phyloP scores from a whole-genome alignment of 345 rosid species.

The Punica granatum region DNA sequence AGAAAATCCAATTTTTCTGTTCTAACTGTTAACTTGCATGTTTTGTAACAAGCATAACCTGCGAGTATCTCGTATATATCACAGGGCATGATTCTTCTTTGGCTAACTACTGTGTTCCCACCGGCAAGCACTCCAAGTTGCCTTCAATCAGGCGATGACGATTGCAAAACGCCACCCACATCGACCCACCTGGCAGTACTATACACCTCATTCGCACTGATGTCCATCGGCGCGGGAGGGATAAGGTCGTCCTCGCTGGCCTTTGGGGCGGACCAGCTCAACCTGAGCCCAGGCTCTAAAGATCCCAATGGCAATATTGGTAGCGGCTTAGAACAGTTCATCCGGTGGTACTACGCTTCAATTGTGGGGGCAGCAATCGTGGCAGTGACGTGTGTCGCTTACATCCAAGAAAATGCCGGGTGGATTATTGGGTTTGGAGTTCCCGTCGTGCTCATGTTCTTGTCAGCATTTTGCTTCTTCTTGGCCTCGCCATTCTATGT shows the following conservation, averaged over 20 bases:
- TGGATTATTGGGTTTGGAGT: constrained; percentile 30
- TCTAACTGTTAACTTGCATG: too few relatives aligned
- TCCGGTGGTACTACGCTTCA: constrained; percentile 23
- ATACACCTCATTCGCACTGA: constrained; percentile 22
- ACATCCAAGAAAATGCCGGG: constrained; percentile 23
- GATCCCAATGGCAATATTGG: not conserved
- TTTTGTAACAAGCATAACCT: too few relatives aligned
- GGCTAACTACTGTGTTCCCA: constrained; percentile 69
- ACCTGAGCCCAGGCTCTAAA: constrained; percentile 8
- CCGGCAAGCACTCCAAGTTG: constrained; percentile 47
- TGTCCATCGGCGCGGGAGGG: constrained; percentile 25
- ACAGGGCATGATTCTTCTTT: constrained; percentile 63
- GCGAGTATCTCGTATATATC: not conserved
- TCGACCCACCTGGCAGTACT: constrained; percentile 27
- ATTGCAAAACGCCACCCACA: constrained; percentile 39
- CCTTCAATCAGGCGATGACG: constrained; percentile 11
- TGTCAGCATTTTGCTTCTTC: constrained; percentile 22
- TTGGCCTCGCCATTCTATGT: constrained; percentile 19
- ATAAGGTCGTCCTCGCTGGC: constrained; percentile 26
- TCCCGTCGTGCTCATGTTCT: constrained; percentile 20
- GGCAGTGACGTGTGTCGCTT: constrained; percentile 17
- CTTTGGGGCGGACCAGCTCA: constrained; percentile 27
- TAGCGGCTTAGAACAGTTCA: constrained; percentile 16
- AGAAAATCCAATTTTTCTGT: too few relatives aligned
- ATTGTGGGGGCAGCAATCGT: constrained; percentile 4